Base-by-base conservation (phyloP, 2,329 filamentous ascomycete species). In the Boeremia lycopersici region DNA sequence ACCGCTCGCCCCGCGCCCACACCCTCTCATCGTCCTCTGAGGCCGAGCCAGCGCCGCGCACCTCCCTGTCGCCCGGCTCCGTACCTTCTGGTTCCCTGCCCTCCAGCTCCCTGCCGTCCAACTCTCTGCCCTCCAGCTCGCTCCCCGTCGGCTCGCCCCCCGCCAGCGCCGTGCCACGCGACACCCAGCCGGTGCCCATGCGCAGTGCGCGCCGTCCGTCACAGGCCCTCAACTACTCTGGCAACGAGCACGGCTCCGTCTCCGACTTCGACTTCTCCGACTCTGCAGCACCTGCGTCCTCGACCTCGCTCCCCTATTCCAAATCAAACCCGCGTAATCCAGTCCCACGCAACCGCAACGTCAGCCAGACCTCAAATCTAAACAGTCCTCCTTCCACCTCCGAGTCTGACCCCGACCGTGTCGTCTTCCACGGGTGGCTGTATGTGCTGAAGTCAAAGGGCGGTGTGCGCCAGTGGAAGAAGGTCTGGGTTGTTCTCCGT, bases 351-450 rank as follows among this genome's bases (percentile, higher is more conserved):
- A 64, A 67, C 40, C 81, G 84, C 40, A 89, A 88, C 48, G 70
- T 79, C 8, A 89, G 85, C 71, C 88, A 90, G 67, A 74, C 83
- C 46, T 89, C 87, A 64, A 85, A 78, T 28, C 53, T 76, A 26
- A 77, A 76, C 35, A 59, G 63, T 12, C 65, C 61, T 1, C 70
- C 72, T 2, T 49, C 52, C 17, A 46, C 46, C 30, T 41, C 40
- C 9, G 52, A 55, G 35, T 46, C 45, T 3, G 91, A 95, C 60
- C 87, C 89, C 0, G 93, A 96, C 72, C 88, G 93, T 25, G 89
- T 98, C n/a, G 84, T 98, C 39, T 96, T 90, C 84, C 92, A 98
- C 71, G 93, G 93, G 46, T 93, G 91, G 82, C 84, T 98, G 29
- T 89, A 90, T 74, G 86, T 91, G 58, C 84, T 97, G 52, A 91